Evolutionary conservation across 495 filamentous ascomycete species (phyloP).

Genomic region (Annulohypoxylon moriforme): DNA sequence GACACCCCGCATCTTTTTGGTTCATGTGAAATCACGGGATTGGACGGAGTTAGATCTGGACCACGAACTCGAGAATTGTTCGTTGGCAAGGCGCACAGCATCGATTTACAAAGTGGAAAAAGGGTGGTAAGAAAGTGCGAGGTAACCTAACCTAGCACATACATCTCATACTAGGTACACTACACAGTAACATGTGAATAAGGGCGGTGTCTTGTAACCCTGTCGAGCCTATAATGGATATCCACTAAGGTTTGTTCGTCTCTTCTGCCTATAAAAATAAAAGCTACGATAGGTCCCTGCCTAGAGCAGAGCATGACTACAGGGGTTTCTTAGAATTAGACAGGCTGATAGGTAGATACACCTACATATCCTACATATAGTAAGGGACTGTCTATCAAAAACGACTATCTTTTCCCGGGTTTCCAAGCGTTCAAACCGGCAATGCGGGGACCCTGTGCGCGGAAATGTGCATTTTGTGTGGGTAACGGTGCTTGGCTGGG

Average conservation of each 20-base stretch:
- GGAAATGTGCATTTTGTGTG: slow-evolving; percentile 31
- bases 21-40: slow-evolving; percentile 25
- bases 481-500: slow-evolving; percentile 29
- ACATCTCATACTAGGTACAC: not conserved
- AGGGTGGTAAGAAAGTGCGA: slow-evolving; percentile 41
- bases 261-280: slow-evolving; percentile 14
- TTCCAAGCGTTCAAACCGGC: slow-evolving; percentile 31
- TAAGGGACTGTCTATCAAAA: slow-evolving; percentile 11
- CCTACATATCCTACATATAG: not conserved
- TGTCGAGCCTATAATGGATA: slow-evolving; percentile 21
- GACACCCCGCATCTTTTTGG: slow-evolving; percentile 36
- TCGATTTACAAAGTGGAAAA: slow-evolving; percentile 42
- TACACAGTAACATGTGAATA: slow-evolving; percentile 28
- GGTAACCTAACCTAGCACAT: slow-evolving; percentile 19
- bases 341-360: not conserved
- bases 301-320: slow-evolving; percentile 13
- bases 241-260: slow-evolving; percentile 23
- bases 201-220: slow-evolving; percentile 31
- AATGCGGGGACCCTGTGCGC: slow-evolving; percentile 39
- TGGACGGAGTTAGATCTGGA: slow-evolving; percentile 18
- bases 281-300: slow-evolving; percentile 32
- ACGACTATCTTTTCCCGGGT: slow-evolving; percentile 23
- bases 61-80: slow-evolving; percentile 20
- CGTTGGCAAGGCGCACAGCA: slow-evolving; percentile 38
- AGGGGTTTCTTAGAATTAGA: slow-evolving; percentile 19